A percentile compares a stretch with the other conserved stretches of the same genome.
phyloP scores from a whole-genome alignment of 1,284 basidiomycete genomes.

The Gymnopus androsaceus region DNA sequence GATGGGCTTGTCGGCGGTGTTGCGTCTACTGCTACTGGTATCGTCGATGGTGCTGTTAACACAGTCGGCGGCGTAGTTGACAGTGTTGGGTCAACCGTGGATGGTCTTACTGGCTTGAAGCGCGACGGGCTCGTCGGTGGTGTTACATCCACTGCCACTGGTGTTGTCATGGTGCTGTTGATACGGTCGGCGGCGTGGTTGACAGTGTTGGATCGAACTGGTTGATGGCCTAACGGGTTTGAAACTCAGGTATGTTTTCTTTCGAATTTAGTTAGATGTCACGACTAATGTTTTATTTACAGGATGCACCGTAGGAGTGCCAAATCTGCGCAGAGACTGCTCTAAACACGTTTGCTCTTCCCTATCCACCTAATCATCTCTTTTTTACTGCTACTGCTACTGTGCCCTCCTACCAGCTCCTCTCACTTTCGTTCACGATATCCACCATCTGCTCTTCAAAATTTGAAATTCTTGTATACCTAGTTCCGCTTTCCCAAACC shows the following conservation, averaged over 20 bases:
- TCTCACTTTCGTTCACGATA: no score
- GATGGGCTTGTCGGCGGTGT: neutral
- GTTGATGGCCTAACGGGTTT: constrained; percentile 1
- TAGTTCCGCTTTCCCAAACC: no score
- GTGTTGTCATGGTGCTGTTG: neutral
- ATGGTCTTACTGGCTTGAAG: neutral
- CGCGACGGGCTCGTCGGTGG: constrained; percentile 1
- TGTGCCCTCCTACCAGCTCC: neutral
- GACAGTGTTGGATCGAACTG: neutral
- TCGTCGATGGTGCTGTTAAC: neutral
- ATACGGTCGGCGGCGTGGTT: neutral
- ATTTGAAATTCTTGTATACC: neutral
- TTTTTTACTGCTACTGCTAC: neutral
- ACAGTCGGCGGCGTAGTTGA: neutral
- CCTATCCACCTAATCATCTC: neutral
- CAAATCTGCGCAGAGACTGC: no score
- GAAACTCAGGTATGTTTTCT: neutral
- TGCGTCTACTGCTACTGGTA: neutral
- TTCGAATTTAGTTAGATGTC: neutral
- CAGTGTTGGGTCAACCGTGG: neutral
- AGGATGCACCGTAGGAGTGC: neutral
- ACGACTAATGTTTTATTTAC: neutral
- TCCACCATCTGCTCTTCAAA: neutral
- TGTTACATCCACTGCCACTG: neutral
- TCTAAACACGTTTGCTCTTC: no score